Conservation (phyloP, 2,329 filamentous ascomycete species). For the Chalaropsis thielavioides region DNA sequence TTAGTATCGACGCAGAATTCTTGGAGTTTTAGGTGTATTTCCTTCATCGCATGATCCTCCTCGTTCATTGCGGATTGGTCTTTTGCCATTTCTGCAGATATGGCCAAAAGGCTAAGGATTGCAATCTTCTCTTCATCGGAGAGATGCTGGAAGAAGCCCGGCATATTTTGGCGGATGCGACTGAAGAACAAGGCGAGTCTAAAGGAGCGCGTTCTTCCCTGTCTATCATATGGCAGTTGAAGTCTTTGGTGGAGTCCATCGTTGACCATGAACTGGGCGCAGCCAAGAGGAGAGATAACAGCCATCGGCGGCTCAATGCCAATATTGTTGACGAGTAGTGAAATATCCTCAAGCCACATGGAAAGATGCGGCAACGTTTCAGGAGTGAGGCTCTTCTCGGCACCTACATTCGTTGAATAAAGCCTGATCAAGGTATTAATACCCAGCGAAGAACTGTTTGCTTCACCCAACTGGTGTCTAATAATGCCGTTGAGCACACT, state of each 20-base stretch:
- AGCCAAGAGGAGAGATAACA: constrained; percentile 58
- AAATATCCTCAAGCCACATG: constrained; percentile 52
- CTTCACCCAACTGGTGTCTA: neutral
- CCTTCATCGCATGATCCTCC: neutral
- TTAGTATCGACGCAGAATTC: neutral
- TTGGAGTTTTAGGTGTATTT: neutral
- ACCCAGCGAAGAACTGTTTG: neutral
- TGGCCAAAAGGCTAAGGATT: constrained; percentile 27
- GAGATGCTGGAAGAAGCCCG: neutral
- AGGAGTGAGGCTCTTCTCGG: neutral
- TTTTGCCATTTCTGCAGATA: neutral
- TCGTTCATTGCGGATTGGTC: neutral
- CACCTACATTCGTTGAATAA: constrained; percentile 19
- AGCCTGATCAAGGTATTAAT: constrained; percentile 25
- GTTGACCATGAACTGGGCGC: constrained; percentile 49
- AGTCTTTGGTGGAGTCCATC: constrained; percentile 58
- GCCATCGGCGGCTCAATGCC: constrained; percentile 49
- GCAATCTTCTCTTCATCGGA: neutral
- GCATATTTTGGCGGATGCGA: neutral
- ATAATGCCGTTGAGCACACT: neutral
- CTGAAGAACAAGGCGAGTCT: constrained; percentile 52
- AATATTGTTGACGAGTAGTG: constrained; percentile 33
- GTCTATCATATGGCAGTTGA: constrained; percentile 46
- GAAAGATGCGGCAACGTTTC: constrained; percentile 32
- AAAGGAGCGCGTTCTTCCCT: constrained; percentile 56